Base-by-base conservation (phyloP, 306 rosid species). In the Boehmeria nivea region DNA sequence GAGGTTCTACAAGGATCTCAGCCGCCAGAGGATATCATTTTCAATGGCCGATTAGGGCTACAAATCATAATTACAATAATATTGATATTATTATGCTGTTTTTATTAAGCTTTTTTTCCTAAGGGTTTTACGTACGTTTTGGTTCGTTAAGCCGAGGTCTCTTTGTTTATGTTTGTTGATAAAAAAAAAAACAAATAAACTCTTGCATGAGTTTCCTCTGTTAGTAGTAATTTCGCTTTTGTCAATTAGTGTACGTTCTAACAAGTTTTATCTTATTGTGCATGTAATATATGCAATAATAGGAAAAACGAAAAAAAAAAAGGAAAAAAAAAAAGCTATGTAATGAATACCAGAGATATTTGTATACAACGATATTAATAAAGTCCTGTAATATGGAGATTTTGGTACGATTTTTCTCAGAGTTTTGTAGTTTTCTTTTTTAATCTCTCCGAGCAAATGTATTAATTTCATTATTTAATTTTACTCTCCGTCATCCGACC, bases 1-100 rank as follows among this genome's bases (percentile, higher is more conserved):
- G 22, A 81, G 67, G 78, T 93, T 93, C 53, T 87, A 93, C 75
- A 85, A 71, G 51, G 66, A 87, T 33, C 34, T 77, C 51, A 71
- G 72, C 67, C 71, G 46, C 21, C 95, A 91, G 27, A 73, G 26
- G 25, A 5, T 12, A 0, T 2, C 18, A 42, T 38, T 10, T 31
- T 10, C 59, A 6, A 28, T 23, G 72, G 33, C 6, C 16, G 48
- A 43, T 12, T 36, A 36, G 12, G 46, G 46, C 39, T 6, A 16
- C 23, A 21, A n/a, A 24, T 23, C 18, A 12, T 6, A 3, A n/a
- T 14, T 11, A 33, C 11, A 5, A 40, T 31, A 4, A 31, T 31
- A 40, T 40, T 31, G 16, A 9, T 12, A n/a, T 9, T 14, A 40
- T 40, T 14, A 40, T 40, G 45, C 17, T 40, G 45, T 40, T 40